Evolutionary conservation across 2,329 filamentous ascomycete species (phyloP).

Genomic region (Aspergillus fumigatus): DNA sequence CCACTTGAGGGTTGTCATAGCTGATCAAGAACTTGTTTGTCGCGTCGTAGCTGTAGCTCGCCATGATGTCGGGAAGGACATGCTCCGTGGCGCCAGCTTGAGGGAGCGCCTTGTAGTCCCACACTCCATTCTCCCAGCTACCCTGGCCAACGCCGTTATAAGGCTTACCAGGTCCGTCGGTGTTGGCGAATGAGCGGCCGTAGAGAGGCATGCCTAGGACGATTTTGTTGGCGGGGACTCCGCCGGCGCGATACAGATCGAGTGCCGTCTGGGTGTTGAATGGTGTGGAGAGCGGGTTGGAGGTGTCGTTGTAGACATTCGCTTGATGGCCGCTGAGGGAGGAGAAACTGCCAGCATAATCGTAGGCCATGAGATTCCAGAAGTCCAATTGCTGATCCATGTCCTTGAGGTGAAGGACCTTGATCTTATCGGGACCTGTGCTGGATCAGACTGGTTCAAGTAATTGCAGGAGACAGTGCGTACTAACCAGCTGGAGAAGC

Average conservation of each 20-base stretch:
- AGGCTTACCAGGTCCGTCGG: constrained; percentile 65
- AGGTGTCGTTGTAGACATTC: constrained; percentile 62
- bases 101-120: constrained; percentile 85
- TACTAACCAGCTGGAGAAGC: constrained; percentile 41
- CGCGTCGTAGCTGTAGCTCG: constrained; percentile 69
- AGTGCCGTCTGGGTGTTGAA: constrained; percentile 73
- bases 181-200: constrained; percentile 77
- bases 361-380: constrained; percentile 72
- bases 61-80: constrained; percentile 57
- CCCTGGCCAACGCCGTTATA: constrained; percentile 73
- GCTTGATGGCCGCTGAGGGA: constrained; percentile 68
- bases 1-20: constrained; percentile 69
- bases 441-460: neutral
- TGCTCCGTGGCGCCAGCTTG: constrained; percentile 58
- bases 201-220: constrained; percentile 91
- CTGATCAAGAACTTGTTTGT: constrained; percentile 60
- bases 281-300: constrained; percentile 63
- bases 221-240: constrained; percentile 66
- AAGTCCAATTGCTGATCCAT: constrained; percentile 49
- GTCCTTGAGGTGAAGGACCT: constrained; percentile 37
- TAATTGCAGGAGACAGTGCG: neutral
- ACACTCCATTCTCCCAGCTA: constrained; percentile 78
- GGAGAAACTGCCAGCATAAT: constrained; percentile 81
- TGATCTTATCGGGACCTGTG: constrained; percentile 42
- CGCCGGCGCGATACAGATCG: constrained; percentile 61